Conservation (phyloP, 306 rosid genomes). For the Glycine soja region DNA sequence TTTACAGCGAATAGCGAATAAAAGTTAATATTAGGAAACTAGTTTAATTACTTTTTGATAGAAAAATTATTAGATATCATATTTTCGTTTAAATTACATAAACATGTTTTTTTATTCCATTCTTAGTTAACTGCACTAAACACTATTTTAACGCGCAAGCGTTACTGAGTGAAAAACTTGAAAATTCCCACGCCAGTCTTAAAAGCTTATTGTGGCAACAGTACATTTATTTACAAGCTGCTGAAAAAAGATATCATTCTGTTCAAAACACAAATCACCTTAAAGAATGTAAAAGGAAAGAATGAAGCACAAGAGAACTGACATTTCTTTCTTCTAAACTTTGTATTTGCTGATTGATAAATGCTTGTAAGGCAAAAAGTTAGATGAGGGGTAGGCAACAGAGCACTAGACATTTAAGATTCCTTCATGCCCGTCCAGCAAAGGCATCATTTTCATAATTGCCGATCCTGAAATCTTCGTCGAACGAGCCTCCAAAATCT, state of each 20-base stretch:
- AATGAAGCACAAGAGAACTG: constrained; percentile 1
- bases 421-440: constrained; percentile 59
- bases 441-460: constrained; percentile 45
- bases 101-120: too few species aligned
- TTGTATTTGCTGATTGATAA: constrained; percentile 36
- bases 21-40: too few species aligned
- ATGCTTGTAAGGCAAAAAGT: constrained; percentile 5
- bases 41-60: too few species aligned
- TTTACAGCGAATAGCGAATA: too few species aligned
- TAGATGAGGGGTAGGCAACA: background rate
- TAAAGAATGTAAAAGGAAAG: constrained; percentile 11
- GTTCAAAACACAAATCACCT: constrained; percentile 9
- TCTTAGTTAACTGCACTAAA: background rate
- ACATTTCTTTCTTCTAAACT: constrained; percentile 23
- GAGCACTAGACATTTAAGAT: background rate
- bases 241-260: background rate
- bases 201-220: background rate
- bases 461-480: constrained; percentile 33
- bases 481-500: background rate
- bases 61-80: too few species aligned
- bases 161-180: too few species aligned
- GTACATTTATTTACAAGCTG: constrained; percentile 4
- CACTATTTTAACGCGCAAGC: too few species aligned
- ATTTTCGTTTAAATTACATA: too few species aligned
- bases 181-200: background rate